A percentile compares a stretch with the other conserved stretches of the same genome.
Evolutionary conservation across 768 basidiomycete species (phyloP).

Genomic region (Boletus subparvulus): DNA sequence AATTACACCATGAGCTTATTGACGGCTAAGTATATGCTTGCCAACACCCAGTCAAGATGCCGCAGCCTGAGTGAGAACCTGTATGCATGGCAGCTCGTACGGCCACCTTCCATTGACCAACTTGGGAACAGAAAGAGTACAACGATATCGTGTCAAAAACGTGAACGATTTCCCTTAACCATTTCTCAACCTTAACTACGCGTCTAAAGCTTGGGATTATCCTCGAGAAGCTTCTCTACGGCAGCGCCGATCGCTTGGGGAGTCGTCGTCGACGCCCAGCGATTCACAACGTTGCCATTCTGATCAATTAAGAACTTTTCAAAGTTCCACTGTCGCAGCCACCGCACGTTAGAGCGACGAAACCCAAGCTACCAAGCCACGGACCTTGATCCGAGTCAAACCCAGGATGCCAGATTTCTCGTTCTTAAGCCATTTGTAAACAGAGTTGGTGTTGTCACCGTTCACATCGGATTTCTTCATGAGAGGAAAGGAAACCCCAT

Average conservation of each 20-base stretch:
- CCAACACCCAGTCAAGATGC: too few relatives aligned
- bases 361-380: conserved; percentile 10
- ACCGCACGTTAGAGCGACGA: background rate
- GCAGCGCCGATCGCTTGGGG: conserved; percentile 62
- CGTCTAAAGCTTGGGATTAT: conserved; percentile 18
- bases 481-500: conserved; percentile 87
- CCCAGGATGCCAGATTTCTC: conserved; percentile 75
- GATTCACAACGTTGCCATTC: conserved; percentile 70
- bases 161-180: background rate
- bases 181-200: background rate
- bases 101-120: background rate
- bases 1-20: too few relatives aligned
- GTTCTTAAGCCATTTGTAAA: conserved; percentile 82
- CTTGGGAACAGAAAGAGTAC: background rate
- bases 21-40: too few relatives aligned
- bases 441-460: conserved; percentile 78
- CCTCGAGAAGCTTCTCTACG: conserved; percentile 56
- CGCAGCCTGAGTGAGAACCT: too few relatives aligned
- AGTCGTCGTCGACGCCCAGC: conserved; percentile 76
- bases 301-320: conserved; percentile 85
- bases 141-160: background rate
- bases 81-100: background rate
- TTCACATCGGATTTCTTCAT: conserved; percentile 96
- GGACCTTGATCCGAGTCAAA: conserved; percentile 70
- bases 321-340: conserved; percentile 72